Conservation (phyloP, 1,284 basidiomycete genomes). For the Sanghuangporus sanghuang region DNA sequence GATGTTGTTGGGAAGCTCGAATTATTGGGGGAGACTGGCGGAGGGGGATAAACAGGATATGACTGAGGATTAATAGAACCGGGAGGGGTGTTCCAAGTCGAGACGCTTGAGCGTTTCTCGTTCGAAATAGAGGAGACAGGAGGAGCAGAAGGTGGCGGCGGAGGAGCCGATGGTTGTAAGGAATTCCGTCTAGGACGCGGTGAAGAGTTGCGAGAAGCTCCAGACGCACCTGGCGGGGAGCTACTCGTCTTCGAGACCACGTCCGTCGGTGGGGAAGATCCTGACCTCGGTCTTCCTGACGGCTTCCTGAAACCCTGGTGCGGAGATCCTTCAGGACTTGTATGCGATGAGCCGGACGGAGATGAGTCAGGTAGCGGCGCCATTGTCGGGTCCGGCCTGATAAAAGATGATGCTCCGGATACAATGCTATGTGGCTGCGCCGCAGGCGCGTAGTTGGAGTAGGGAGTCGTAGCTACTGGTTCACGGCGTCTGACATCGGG, state of each 20-base stretch:
- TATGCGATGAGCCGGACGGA: conserved; percentile 16
- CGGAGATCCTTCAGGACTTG: conserved; percentile 8
- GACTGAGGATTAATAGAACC: not conserved
- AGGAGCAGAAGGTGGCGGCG: conserved; percentile 7
- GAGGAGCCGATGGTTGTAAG: conserved; percentile 17
- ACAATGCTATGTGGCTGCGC: not conserved
- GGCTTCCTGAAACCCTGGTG: not conserved
- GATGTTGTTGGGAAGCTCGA: not conserved
- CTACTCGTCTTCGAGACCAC: conserved; percentile 17
- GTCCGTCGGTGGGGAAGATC: conserved; percentile 4
- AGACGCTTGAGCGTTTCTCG: not conserved
- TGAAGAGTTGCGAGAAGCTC: conserved; percentile 18
- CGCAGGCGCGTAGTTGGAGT: conserved; percentile 6
- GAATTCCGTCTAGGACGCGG: conserved; percentile 10
- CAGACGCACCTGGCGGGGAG: conserved; percentile 13
- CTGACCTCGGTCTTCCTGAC: not conserved
- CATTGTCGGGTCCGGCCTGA: conserved; percentile 9
- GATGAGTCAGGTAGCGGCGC: conserved; percentile 18
- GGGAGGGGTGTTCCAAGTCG: conserved; percentile 2
- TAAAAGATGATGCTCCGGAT: not conserved
- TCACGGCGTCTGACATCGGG: conserved; percentile 22
- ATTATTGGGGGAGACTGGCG: not conserved
- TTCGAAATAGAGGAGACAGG: not conserved
- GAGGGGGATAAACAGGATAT: conserved; percentile 3
- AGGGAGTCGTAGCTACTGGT: conserved; percentile 10